Percentiles rank a stretch among this genome's conserved stretches.
Conservation (phyloP, 768 basidiomycete species). For the Phaffia tasmanica region DNA sequence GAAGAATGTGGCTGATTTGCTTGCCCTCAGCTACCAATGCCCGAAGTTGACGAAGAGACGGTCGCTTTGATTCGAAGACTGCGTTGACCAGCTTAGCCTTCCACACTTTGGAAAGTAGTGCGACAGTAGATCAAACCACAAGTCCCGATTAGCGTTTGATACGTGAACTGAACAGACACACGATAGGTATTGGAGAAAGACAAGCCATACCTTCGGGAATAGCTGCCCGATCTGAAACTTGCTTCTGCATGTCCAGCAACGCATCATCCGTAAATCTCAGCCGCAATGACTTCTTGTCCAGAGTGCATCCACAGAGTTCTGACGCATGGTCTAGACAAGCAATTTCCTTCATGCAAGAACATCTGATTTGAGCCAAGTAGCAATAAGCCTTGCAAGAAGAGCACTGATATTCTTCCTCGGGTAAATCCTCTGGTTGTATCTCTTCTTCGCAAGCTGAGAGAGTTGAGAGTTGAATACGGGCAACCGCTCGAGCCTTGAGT, state of each 20-base stretch:
- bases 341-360: slow-evolving; percentile 61
- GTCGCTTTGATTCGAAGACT: slow-evolving; percentile 45
- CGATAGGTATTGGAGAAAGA: too few species aligned
- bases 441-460: slow-evolving; percentile 51
- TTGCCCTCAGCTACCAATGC: slow-evolving; percentile 81
- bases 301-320: slow-evolving; percentile 58
- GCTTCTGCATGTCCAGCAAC: slow-evolving; percentile 54
- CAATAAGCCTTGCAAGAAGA: slow-evolving; percentile 82
- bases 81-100: too few species aligned
- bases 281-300: slow-evolving; percentile 42
- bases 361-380: slow-evolving; percentile 85
- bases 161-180: too few species aligned
- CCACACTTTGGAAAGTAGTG: too few species aligned
- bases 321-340: slow-evolving; percentile 77
- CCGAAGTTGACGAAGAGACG: slow-evolving; percentile 63
- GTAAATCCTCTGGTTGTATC: slow-evolving; percentile 64
- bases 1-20: slow-evolving; percentile 62
- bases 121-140: too few species aligned
- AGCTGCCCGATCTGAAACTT: slow-evolving; percentile 59
- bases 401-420: slow-evolving; percentile 95
- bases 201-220: slow-evolving; percentile 43
- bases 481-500: slow-evolving; percentile 52
- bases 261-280: slow-evolving; percentile 73
- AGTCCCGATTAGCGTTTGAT: too few species aligned
- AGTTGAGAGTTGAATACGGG: slow-evolving; percentile 43